Base-by-base conservation (phyloP, 768 basidiomycete species). In the Lentinula detonsa region DNA sequence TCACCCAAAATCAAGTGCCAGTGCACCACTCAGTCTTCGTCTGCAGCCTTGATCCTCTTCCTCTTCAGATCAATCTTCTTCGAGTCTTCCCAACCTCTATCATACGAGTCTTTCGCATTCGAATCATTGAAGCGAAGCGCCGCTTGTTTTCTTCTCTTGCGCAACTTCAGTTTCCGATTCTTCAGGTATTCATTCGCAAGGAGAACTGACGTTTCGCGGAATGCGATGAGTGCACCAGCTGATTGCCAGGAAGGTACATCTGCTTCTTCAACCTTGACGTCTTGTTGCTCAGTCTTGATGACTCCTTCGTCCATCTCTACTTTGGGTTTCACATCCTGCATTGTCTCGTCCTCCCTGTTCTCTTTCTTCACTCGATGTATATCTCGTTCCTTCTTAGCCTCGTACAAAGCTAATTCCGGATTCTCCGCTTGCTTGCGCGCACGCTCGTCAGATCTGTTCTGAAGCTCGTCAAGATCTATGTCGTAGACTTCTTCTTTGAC, bases 1-100 rank as follows among this genome's bases (percentile, higher is more conserved):
- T 28, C 28, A 28, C 28, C 28, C 28, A 28, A 28, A 28, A 28
- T 28, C 28, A 28, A 28, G 28, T 28, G 28, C 28, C 4, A 28
- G 28, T 28, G 48, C 50, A 51, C 10, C 42, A 34, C 33, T 45
- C 42, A 57, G n/a, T 57, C 42, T 8, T 57, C 57, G 5, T 61
- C 64, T 10, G 56, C 64, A 15, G 57, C 67, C 61, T 67, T 69
- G 4, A 71, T 63, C 23, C 63, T 60, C 59, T 61, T 59, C 42
- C 65, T 61, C 46, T 65, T 63, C 11, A 72, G 66, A 57, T 72
- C 69, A 33, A 71, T 72, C 52, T 67, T 70, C 55, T 66, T 59
- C 0, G 70, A 66, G 48, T 71, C 71, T 40, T 68, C 63, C 70
- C 75, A 51, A 54, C 76, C 63, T 65, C 69, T 48, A n/a, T 72